phyloP scores from a whole-genome alignment of 1,139 yeast genomes.

The Suhomyces taliae region DNA sequence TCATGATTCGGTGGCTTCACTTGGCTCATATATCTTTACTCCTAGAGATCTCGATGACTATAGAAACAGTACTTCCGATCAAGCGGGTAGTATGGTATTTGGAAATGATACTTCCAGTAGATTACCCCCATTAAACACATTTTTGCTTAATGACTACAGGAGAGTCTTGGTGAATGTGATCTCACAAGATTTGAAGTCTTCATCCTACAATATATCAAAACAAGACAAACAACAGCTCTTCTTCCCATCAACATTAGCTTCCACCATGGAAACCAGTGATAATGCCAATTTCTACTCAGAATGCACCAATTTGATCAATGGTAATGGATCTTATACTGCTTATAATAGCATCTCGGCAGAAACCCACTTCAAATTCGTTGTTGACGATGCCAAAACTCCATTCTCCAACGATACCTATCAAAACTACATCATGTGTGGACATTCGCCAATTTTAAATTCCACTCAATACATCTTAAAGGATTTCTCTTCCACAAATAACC shows the following conservation, averaged over 20 bases:
- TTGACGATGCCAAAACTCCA: constrained; percentile 29
- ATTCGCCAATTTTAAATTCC: constrained; percentile 56
- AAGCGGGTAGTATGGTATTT: not conserved
- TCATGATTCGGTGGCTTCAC: constrained; percentile 21
- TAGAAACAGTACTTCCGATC: not conserved
- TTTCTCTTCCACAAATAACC: constrained; percentile 12
- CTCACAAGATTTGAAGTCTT: constrained; percentile 23
- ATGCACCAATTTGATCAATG: constrained; percentile 13
- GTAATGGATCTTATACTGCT: constrained; percentile 11
- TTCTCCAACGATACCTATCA: constrained; percentile 35
- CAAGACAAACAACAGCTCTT: constrained; percentile 24
- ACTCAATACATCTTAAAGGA: constrained; percentile 17
- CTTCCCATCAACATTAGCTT: constrained; percentile 13
- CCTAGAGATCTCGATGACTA: constrained; percentile 23
- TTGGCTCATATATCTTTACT: constrained; percentile 25
- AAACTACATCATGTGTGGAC: constrained; percentile 52
- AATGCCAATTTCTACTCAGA: constrained; percentile 4
- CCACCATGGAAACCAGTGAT: constrained; percentile 7
- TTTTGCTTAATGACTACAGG: constrained; percentile 42
- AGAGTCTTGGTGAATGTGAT: constrained; percentile 43
- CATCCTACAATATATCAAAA: constrained; percentile 21
- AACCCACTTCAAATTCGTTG: constrained; percentile 40
- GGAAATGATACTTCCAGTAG: constrained; percentile 7
- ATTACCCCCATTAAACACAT: constrained; percentile 18
- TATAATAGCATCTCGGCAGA: constrained; percentile 21